Conservation (phyloP, 345 rosid species). For the Draba incana region DNA sequence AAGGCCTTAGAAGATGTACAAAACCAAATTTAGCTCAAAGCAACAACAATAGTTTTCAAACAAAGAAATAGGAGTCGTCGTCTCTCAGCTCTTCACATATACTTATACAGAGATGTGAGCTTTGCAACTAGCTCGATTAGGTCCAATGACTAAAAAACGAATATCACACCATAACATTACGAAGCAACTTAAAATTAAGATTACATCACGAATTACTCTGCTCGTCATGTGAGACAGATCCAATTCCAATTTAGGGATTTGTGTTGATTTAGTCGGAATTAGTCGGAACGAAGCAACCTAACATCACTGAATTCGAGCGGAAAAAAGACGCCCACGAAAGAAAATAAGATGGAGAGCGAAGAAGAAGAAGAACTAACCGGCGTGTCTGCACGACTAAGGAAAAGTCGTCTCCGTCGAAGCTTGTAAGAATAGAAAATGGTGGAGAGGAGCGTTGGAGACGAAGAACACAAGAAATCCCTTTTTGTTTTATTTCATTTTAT, state of each 20-base stretch:
- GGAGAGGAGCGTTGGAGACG: slow-evolving; percentile 38
- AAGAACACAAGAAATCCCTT: slow-evolving; percentile 28
- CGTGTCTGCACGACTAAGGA: background rate
- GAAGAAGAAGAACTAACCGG: slow-evolving; percentile 36
- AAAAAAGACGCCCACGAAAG: background rate
- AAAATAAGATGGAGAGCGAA: background rate
- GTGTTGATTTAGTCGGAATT: background rate
- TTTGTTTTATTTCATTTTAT: slow-evolving; percentile 21
- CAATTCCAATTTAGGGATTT: slow-evolving; percentile 4
- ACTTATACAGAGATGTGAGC: slow-evolving; percentile 16
- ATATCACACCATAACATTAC: slow-evolving; percentile 8
- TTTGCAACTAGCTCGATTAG: background rate
- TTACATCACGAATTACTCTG: background rate
- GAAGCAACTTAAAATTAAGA: background rate
- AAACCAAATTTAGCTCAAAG: background rate
- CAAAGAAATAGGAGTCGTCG: slow-evolving; percentile 6
- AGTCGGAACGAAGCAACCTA: slow-evolving; percentile 23
- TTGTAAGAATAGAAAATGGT: slow-evolving; percentile 36
- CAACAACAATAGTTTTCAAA: slow-evolving; percentile 8
- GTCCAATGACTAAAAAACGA: slow-evolving; percentile 9
- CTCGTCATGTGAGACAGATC: too few species aligned
- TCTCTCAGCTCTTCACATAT: slow-evolving; percentile 3
- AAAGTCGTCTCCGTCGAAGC: slow-evolving; percentile 39
- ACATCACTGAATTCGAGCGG: slow-evolving; percentile 4
- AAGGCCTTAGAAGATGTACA: background rate